These are phyloP conservation scores for Amoebophrya sp. DNA, from an alignment of 169 alveolate genomes.

Conservation along the genomic window DNA sequence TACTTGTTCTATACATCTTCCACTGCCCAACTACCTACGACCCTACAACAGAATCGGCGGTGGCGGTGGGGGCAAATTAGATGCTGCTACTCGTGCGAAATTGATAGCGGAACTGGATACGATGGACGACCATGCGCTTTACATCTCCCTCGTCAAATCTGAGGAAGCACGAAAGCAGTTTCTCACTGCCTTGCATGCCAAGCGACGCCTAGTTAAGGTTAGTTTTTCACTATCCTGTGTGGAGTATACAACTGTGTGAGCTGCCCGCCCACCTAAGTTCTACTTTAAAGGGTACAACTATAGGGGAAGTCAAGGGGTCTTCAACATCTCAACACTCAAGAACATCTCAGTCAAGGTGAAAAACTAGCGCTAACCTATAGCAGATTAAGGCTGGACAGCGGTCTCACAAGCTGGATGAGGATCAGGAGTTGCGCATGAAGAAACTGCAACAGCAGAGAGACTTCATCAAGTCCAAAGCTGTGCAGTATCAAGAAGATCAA, in stretches of 20 bases:
- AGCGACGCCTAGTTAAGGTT: constrained; percentile 18
- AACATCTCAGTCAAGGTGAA: too few relatives aligned
- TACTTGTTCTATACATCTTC: too few relatives aligned
- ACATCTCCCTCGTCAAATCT: constrained; percentile 11
- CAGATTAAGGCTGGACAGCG: constrained; percentile 36
- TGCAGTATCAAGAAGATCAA: constrained; percentile 22
- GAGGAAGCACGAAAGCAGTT: constrained; percentile 22
- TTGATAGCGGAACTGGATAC: background rate
- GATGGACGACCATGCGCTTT: background rate
- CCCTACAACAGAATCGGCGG: background rate
- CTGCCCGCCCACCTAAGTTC: too few relatives aligned
- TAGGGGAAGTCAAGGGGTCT: too few relatives aligned
- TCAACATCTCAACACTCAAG: too few relatives aligned
- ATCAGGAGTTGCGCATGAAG: constrained; percentile 25
- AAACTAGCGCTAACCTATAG: too few relatives aligned
- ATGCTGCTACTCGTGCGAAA: background rate
- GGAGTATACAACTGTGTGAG: too few relatives aligned
- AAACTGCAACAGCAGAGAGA: constrained; percentile 11
- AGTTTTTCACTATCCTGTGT: too few relatives aligned
- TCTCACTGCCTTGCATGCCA: background rate
- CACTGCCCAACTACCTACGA: too few relatives aligned
- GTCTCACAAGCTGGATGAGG: constrained; percentile 28
- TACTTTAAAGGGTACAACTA: too few relatives aligned
- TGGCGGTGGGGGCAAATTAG: background rate
- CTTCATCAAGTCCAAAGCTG: constrained; percentile 29